Conservation (phyloP, 805 yeast species). For the Candida vaughaniae region DNA sequence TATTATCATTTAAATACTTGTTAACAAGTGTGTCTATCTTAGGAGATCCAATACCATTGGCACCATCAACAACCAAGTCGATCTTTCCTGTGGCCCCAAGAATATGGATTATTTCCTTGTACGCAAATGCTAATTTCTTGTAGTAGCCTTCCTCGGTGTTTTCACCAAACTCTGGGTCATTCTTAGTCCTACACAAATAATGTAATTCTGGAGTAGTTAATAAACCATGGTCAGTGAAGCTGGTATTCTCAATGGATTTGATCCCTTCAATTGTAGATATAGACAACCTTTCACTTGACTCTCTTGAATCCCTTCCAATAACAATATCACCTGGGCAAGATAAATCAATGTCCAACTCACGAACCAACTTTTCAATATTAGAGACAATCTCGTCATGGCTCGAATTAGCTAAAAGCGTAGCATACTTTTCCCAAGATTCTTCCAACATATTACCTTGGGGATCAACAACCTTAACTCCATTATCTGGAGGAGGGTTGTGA, state of each 20-base stretch:
- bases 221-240: constrained; percentile 57
- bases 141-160: constrained; percentile 71
- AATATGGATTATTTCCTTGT: constrained; percentile 41
- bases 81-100: constrained; percentile 25
- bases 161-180: constrained; percentile 63
- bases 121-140: constrained; percentile 55
- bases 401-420: constrained; percentile 79
- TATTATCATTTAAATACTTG: constrained; percentile 34
- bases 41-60: constrained; percentile 96
- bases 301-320: constrained; percentile 87
- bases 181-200: constrained; percentile 71
- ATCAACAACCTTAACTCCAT: constrained; percentile 92
- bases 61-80: constrained; percentile 75
- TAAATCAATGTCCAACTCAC: constrained; percentile 47
- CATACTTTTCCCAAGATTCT: constrained; percentile 78
- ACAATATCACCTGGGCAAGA: constrained; percentile 46
- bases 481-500: constrained; percentile 88
- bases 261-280: constrained; percentile 63
- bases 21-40: constrained; percentile 53
- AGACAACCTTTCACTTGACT: constrained; percentile 68
- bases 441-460: constrained; percentile 90
- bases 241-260: constrained; percentile 42
- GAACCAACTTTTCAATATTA: constrained; percentile 38
- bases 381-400: constrained; percentile 41
- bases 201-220: constrained; percentile 95